A percentile compares a stretch with the other conserved stretches of the same genome.
Conservation (phyloP, 768 basidiomycete genomes). For the Imleria badia region DNA sequence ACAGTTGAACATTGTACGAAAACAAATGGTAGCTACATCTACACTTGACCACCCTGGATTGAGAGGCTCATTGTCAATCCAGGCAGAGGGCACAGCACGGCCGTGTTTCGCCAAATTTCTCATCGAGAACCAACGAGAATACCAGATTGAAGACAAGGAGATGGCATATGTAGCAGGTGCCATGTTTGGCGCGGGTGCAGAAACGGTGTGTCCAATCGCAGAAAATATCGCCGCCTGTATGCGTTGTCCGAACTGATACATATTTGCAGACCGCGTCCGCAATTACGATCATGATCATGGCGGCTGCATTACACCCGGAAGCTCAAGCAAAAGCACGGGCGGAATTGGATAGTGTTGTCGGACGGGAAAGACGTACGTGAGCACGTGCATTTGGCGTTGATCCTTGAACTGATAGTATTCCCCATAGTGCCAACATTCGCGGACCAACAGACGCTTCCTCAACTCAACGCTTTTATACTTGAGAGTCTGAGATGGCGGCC, state of each 20-base stretch:
- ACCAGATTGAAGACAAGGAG: background rate
- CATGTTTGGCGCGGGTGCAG: constrained; percentile 12
- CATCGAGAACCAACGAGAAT: background rate
- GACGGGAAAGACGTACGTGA: constrained; percentile 7
- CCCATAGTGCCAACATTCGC: constrained; percentile 3
- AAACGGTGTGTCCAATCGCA: background rate
- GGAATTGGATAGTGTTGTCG: constrained; percentile 4
- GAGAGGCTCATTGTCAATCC: background rate
- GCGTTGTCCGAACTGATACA: background rate
- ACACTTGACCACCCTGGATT: background rate
- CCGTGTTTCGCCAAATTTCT: constrained; percentile 7
- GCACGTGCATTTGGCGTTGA: too few species aligned
- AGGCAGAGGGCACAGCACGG: constrained; percentile 2
- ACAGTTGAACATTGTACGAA: constrained; percentile 2
- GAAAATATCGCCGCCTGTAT: background rate
- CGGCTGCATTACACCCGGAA: constrained; percentile 5
- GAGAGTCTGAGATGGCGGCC: constrained; percentile 6
- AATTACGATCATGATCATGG: constrained; percentile 6
- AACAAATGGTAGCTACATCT: background rate
- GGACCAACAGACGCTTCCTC: constrained; percentile 2
- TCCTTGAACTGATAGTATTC: background rate
- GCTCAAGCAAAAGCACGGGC: constrained; percentile 8
- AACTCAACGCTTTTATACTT: background rate
- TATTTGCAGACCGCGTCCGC: constrained; percentile 7
- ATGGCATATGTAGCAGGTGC: constrained; percentile 6